Base-by-base conservation (phyloP, 2,329 filamentous ascomycete genomes). In the Zopfia rhizophila region DNA sequence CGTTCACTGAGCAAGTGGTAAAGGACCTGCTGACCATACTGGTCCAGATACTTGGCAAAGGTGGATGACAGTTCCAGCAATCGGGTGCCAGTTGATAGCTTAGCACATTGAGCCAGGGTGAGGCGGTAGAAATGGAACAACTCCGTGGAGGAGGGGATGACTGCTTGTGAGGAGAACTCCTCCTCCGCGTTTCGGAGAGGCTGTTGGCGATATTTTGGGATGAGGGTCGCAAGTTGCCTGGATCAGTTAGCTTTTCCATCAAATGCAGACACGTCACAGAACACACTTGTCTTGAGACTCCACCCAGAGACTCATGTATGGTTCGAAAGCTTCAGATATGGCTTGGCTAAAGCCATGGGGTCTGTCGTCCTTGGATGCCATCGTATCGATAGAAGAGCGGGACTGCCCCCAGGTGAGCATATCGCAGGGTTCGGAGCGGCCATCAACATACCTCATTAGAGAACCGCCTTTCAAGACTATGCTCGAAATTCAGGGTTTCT, bases 61-160 rank as follows among this genome's bases (percentile, higher is more conserved):
- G 88, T 92, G 59, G 82, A 89, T 0, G 91, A 88, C 7, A 99
- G 76, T 55, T 99, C 93, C 8, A 95, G 79, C 29, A 99, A 76
- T 28, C 91, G 85, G 42, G 88, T 86, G n/a, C 91, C 89, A 0
- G 93, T 97, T 0, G 94, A 97, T 1, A 99, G 80, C 70, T 97
- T 97, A 3, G 94, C 91, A 72, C 94, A 99, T 74, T 99, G 94
- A 3, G 91, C 91, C 24, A 99, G 76, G 0, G 91, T 93, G 48
- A 93, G 83, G 51, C 96, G 91, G 75, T 99, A 99, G 68, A 97
- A 96, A 63, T 96, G 91, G 73, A 99, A 99, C 0, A 99, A 82
- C 67, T 99, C 94, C 32, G 96, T 97, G 3, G 94, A 96, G 0
- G 94, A 97, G 2, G 88, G 81, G 46, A 97, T 93, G 45, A 99